Conservation (phyloP, 768 basidiomycete species). For the Butyriboletus loyo region DNA sequence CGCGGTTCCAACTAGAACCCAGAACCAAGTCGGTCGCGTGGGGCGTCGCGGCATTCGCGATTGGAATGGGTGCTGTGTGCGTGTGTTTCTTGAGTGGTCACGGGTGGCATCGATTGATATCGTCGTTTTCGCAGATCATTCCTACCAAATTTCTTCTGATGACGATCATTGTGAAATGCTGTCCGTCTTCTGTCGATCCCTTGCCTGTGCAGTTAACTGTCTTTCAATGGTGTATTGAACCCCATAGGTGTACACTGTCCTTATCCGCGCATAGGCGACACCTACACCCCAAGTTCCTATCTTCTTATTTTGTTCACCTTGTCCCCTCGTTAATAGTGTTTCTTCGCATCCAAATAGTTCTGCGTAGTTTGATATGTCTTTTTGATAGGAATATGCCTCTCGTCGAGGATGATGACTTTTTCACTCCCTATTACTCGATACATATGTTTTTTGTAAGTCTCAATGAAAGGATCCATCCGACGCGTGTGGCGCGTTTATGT, state of each 20-base stretch:
- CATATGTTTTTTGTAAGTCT: conserved; percentile 15
- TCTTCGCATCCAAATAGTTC: background rate
- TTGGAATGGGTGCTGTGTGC: conserved; percentile 79
- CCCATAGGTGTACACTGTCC: conserved; percentile 16
- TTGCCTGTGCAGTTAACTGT: conserved; percentile 8
- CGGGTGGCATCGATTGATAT: background rate
- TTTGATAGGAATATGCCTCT: conserved; percentile 5
- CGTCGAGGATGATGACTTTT: background rate
- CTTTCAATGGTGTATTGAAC: conserved; percentile 15
- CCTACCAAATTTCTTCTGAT: conserved; percentile 61
- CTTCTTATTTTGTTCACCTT: background rate
- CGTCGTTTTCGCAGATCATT: conserved; percentile 39
- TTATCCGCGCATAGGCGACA: conserved; percentile 18
- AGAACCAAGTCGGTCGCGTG: conserved; percentile 75
- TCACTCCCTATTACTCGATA: background rate
- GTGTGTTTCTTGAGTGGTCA: conserved; percentile 29
- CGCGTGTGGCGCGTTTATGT: background rate
- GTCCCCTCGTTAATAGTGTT: background rate
- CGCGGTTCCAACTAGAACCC: conserved; percentile 56
- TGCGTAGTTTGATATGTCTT: conserved; percentile 1
- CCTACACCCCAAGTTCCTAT: conserved; percentile 11
- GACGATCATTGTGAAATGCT: conserved; percentile 6
- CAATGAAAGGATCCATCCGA: background rate
- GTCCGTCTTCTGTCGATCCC: conserved; percentile 11
- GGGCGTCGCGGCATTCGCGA: conserved; percentile 81